Conservation (phyloP, 108 stramenopile species). For the Pseudonitzschia multiseries region DNA sequence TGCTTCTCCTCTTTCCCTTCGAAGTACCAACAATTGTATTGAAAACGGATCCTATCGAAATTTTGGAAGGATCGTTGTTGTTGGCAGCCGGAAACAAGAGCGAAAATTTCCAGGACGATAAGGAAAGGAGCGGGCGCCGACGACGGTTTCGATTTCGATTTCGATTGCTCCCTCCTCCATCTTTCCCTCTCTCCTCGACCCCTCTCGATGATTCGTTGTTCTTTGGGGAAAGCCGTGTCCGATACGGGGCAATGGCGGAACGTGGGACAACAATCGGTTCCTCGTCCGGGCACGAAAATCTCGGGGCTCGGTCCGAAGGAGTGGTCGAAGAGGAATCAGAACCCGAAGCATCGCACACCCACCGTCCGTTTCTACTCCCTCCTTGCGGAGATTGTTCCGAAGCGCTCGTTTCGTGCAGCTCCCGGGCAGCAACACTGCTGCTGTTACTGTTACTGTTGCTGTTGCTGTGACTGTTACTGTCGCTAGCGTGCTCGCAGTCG, state of each 20-base stretch:
- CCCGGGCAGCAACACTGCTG: background rate
- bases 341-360: background rate
- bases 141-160: background rate
- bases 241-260: background rate
- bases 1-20: background rate
- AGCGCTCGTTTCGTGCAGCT: no score
- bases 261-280: constrained; percentile 1
- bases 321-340: background rate
- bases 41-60: no score
- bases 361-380: background rate
- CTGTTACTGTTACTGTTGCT: background rate
- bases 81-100: background rate
- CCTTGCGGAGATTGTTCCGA: no score
- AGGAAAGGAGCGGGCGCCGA: background rate
- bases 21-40: no score
- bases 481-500: no score
- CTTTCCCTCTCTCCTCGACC: background rate
- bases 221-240: background rate
- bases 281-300: constrained; percentile 15
- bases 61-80: background rate
- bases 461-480: background rate
- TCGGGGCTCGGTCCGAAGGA: background rate
- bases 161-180: background rate
- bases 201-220: background rate
- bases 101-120: background rate